phyloP scores from a whole-genome alignment of 2,329 filamentous ascomycete genomes.

The Pseudopyricularia javanii region DNA sequence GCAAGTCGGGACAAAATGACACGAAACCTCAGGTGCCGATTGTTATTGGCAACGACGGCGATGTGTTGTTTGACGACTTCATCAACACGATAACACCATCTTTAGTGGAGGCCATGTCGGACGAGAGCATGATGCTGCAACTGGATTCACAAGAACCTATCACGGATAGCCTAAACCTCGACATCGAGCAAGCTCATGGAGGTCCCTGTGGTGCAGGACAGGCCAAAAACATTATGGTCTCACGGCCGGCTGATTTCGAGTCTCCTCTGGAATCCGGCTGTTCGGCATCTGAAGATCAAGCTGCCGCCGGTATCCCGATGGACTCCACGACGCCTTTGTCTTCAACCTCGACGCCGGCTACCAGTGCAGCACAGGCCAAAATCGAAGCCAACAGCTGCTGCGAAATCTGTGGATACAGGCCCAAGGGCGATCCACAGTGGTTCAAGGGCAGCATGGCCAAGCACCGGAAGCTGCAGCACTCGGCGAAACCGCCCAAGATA shows the following conservation, averaged over 20 bases:
- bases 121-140: neutral
- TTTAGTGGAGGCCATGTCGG: neutral
- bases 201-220: neutral
- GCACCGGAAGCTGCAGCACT: slow-evolving; percentile 42
- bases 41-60: slow-evolving; percentile 12
- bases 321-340: neutral
- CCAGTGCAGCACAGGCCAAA: slow-evolving; percentile 1
- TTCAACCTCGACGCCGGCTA: neutral
- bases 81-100: slow-evolving; percentile 3
- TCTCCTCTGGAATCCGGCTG: neutral
- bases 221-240: neutral
- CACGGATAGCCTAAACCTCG: neutral
- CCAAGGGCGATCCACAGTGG: slow-evolving; percentile 44
- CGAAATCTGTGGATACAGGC: slow-evolving; percentile 40
- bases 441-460: slow-evolving; percentile 47
- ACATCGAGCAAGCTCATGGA: neutral
- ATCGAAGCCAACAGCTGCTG: slow-evolving; percentile 32
- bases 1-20: slow-evolving; percentile 9
- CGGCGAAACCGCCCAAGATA: slow-evolving; percentile 32
- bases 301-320: neutral
- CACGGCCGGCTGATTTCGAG: neutral
- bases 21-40: neutral
- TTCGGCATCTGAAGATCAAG: neutral
- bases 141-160: neutral
- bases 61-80: slow-evolving; percentile 16